phyloP scores from a whole-genome alignment of 371 early-diverging fungal genomes.

The Batkoa obscura region DNA sequence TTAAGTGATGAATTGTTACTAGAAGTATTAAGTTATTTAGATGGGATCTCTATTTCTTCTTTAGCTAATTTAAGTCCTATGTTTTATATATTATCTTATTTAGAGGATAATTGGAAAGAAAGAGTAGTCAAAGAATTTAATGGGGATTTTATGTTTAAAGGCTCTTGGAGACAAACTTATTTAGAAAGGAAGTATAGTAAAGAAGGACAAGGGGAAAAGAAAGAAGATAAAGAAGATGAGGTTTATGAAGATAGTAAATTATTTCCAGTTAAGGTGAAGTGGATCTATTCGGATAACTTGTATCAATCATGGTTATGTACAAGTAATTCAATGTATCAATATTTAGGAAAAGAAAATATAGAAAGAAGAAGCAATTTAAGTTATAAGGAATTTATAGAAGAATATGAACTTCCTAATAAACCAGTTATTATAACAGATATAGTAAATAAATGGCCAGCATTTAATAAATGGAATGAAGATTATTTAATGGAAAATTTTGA shows the following conservation, averaged over 20 bases:
- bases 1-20: slow-evolving; percentile 24
- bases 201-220: background rate
- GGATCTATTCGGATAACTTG: slow-evolving; percentile 32
- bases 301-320: slow-evolving; percentile 30
- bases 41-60: slow-evolving; percentile 12
- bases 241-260: slow-evolving; percentile 5
- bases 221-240: background rate
- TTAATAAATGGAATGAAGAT: slow-evolving; percentile 20
- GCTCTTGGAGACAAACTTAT: slow-evolving; percentile 27
- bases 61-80: slow-evolving; percentile 19
- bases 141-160: slow-evolving; percentile 21
- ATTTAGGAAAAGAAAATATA: slow-evolving; percentile 25
- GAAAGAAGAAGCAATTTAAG: slow-evolving; percentile 20
- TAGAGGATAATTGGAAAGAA: slow-evolving; percentile 33
- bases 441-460: slow-evolving; percentile 34
- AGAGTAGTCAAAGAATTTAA: slow-evolving; percentile 20
- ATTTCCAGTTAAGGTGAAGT: slow-evolving; percentile 9
- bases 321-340: slow-evolving; percentile 20
- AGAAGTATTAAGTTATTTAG: slow-evolving; percentile 16
- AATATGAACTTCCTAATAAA: slow-evolving; percentile 26
- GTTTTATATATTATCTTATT: slow-evolving; percentile 20
- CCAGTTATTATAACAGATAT: slow-evolving; percentile 39
- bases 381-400: slow-evolving; percentile 19
- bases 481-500: slow-evolving; percentile 19
- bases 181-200: slow-evolving; percentile 11